Conservation (phyloP, 2,329 filamentous ascomycete species). For the Scopulariopsis brevicaulis region DNA sequence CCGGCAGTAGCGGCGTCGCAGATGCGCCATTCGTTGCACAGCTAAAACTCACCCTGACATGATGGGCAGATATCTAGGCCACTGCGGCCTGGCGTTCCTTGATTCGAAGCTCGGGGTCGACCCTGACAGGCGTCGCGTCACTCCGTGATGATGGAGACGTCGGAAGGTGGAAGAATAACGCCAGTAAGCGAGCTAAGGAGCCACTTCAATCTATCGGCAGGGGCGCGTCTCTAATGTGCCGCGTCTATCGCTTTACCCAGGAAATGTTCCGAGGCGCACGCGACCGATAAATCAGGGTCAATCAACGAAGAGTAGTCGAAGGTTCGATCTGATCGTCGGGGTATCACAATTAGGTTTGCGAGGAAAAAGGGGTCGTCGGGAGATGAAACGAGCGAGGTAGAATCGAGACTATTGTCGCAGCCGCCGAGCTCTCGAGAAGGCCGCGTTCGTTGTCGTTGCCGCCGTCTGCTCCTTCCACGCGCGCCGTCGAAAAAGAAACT, state of each 20-base stretch:
- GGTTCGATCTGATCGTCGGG: neutral
- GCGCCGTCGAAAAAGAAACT: neutral
- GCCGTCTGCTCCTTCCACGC: neutral
- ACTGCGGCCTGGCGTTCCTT: neutral
- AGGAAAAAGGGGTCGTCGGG: neutral
- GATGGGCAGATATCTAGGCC: neutral
- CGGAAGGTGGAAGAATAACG: neutral
- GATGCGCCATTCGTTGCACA: neutral
- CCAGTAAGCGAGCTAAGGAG: neutral
- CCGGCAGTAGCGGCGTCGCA: neutral
- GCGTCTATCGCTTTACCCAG: slow-evolving; percentile 2
- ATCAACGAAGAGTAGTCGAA: neutral
- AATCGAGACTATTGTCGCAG: neutral
- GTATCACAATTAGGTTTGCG: neutral
- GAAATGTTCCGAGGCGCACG: neutral
- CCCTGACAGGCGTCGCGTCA: neutral
- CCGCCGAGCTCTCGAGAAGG: neutral
- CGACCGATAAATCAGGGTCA: neutral
- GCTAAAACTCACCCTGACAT: neutral
- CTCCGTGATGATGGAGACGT: neutral
- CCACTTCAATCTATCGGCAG: neutral
- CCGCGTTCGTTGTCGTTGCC: neutral
- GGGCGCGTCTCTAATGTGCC: neutral
- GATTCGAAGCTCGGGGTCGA: neutral
- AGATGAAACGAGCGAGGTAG: neutral